A percentile compares a stretch with the other conserved stretches of the same genome.
phyloP scores from a whole-genome alignment of 2,329 filamentous ascomycete genomes.

The Aspergillus sp. region DNA sequence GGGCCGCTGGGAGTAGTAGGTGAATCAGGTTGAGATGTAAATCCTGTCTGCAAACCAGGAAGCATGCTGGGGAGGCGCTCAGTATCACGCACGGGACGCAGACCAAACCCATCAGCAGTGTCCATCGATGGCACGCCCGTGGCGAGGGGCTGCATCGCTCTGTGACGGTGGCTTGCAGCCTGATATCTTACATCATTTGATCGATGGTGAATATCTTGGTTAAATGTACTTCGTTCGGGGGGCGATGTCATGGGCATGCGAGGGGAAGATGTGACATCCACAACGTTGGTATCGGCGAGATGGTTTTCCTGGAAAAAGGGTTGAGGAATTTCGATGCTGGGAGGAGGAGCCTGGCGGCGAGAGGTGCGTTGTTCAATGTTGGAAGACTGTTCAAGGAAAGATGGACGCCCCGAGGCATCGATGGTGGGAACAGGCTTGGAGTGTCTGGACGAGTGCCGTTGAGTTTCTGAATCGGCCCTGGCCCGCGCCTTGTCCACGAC shows the following conservation, averaged over 20 bases:
- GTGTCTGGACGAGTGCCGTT: slow-evolving; percentile 38
- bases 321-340: slow-evolving; percentile 73
- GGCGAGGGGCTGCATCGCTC: slow-evolving; percentile 62
- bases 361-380: slow-evolving; percentile 54
- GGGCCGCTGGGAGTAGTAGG: slow-evolving; percentile 78
- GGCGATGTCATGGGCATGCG: slow-evolving; percentile 65
- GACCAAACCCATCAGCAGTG: slow-evolving; percentile 62
- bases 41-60: slow-evolving; percentile 61
- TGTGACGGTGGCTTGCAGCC: slow-evolving; percentile 47
- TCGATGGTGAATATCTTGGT: slow-evolving; percentile 49
- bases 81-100: slow-evolving; percentile 73
- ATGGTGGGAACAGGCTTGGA: slow-evolving; percentile 23
- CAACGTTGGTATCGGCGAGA: slow-evolving; percentile 46
- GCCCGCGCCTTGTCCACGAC: slow-evolving; percentile 89
- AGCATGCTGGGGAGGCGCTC: slow-evolving; percentile 83
- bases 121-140: slow-evolving; percentile 65
- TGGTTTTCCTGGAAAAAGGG: slow-evolving; percentile 47
- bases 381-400: slow-evolving; percentile 47
- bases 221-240: slow-evolving; percentile 64
- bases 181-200: slow-evolving; percentile 34
- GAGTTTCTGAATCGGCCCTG: slow-evolving; percentile 75
- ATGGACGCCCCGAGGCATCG: slow-evolving; percentile 24
- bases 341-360: slow-evolving; percentile 76
- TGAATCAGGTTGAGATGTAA: slow-evolving; percentile 85
- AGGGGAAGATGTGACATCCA: slow-evolving; percentile 60